Evolutionary conservation across 768 basidiomycete species (phyloP).

Genomic region (Agaricus bisporus): DNA sequence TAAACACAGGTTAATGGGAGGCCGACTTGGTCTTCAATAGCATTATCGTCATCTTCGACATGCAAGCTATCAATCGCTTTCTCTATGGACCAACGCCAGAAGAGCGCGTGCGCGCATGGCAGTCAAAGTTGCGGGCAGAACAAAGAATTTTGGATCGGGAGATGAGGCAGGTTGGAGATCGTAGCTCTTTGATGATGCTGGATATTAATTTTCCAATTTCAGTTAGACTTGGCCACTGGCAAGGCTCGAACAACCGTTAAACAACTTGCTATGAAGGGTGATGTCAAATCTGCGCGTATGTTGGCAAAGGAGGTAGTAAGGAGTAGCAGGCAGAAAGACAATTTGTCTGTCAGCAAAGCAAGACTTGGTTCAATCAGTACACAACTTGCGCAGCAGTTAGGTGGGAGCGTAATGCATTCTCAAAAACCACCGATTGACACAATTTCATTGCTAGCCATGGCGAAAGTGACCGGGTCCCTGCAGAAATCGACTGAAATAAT

Average conservation of each 20-base stretch:
- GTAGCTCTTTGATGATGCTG: conserved; percentile 14
- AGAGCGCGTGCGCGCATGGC: conserved; percentile 91
- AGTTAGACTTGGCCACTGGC: conserved; percentile 79
- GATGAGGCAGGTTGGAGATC: conserved; percentile 80
- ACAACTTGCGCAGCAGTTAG: conserved; percentile 87
- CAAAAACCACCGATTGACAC: not conserved
- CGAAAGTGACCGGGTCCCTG: conserved; percentile 95
- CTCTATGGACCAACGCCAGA: conserved; percentile 96
- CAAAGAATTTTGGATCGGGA: conserved; percentile 84
- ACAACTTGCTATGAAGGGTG: conserved; percentile 85
- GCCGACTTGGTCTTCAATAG: not conserved
- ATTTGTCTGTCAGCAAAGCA: conserved; percentile 89
- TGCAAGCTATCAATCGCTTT: conserved; percentile 89
- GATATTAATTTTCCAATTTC: conserved; percentile 11
- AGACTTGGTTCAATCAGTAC: conserved; percentile 83
- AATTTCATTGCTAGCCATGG: conserved; percentile 57
- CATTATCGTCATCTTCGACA: conserved; percentile 21
- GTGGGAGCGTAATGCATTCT: conserved; percentile 40
- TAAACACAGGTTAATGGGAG: conserved; percentile 8
- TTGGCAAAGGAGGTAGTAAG: conserved; percentile 92
- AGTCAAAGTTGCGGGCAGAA: conserved; percentile 77
- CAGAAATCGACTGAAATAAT: conserved; percentile 99
- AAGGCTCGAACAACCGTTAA: conserved; percentile 83
- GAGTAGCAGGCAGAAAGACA: conserved; percentile 90
- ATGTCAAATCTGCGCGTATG: conserved; percentile 88